Conservation (phyloP, 2,329 filamentous ascomycete genomes). For the Tolypocladium ophioglossoides region DNA sequence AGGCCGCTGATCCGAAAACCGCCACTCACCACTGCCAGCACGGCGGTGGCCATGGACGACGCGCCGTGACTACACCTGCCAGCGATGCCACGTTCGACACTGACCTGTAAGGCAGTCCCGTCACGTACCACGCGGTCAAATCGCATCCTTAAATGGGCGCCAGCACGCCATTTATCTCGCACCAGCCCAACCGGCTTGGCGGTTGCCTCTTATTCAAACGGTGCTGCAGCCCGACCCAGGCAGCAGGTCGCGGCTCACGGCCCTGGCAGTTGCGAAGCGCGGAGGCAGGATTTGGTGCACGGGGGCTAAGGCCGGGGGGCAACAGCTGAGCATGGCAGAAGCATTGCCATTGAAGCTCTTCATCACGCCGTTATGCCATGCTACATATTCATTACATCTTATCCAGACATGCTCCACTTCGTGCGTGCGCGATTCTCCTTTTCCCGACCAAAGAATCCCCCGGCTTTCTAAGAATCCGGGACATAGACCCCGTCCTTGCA, state of each 20-base stretch:
- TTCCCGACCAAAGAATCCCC: conserved; percentile 8
- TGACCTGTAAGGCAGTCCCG: neutral
- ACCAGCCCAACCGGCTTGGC: neutral
- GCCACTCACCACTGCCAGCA: neutral
- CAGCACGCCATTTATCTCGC: neutral
- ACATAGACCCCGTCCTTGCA: conserved; percentile 75
- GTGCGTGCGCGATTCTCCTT: neutral
- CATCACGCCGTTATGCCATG: neutral
- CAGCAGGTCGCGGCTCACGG: neutral
- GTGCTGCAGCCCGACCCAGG: neutral
- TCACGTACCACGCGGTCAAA: neutral
- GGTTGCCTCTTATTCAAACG: neutral
- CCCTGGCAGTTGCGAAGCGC: neutral
- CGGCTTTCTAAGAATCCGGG: conserved; percentile 25
- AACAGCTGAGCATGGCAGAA: neutral
- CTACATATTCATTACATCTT: neutral
- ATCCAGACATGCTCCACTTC: neutral
- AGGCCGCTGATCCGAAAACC: neutral
- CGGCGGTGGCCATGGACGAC: neutral
- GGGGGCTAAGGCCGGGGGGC: neutral
- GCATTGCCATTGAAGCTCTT: neutral
- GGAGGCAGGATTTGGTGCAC: neutral
- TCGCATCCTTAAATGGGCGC: neutral
- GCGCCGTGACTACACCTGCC: neutral
- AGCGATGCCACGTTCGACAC: neutral